Base-by-base conservation (phyloP, 768 basidiomycete species). In the Auricularia auricula-judae region DNA sequence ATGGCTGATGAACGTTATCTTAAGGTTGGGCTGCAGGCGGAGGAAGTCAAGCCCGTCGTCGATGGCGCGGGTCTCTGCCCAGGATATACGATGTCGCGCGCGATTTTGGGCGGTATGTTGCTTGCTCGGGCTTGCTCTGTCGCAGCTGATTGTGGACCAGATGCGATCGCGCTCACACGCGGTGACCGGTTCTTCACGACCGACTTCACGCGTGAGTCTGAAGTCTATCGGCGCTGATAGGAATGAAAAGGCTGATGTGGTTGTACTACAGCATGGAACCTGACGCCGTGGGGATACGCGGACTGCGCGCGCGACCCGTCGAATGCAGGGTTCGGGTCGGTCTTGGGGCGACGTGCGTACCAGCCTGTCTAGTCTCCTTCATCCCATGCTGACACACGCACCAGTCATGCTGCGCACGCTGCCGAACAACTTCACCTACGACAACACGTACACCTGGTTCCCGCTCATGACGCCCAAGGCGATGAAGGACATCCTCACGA, bases 151-250 rank as follows among this genome's bases (percentile, higher is more conserved):
- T 0, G 10, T 4, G 1, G 53, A 5, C 1, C 42, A 34, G 89
- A 91, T 71, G 90, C 89, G 1, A 86, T 91, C 42, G 84, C 80
- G 66, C 77, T 93, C 65, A 84, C 82, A 36, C 83, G 91, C 36
- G 90, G 91, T 5, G 91, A 93, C 71, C 83, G 88, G 4, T 92
- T 88, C 76, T 74, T 89, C 67, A 91, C 91, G 0, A 79, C 80
- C 8, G 89, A 91, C 53, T 86, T 85, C 69, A 92, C 88, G 7
- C 88, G 89, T 88, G 68, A 23, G 87, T 77, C 29, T 21, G 34
- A n/a, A 18, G 11, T 33, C 18, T 14, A 44, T 33, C 35, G 47
- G 4, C 39, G 61, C 36, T 29, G 29, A 29, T 29, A 29, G 29
- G 10, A 2, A 47, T 23, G 18, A 16, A 14, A 33, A 43, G 21